phyloP scores from a whole-genome alignment of 1,284 basidiomycete species.

The Xanthoconium separans region DNA sequence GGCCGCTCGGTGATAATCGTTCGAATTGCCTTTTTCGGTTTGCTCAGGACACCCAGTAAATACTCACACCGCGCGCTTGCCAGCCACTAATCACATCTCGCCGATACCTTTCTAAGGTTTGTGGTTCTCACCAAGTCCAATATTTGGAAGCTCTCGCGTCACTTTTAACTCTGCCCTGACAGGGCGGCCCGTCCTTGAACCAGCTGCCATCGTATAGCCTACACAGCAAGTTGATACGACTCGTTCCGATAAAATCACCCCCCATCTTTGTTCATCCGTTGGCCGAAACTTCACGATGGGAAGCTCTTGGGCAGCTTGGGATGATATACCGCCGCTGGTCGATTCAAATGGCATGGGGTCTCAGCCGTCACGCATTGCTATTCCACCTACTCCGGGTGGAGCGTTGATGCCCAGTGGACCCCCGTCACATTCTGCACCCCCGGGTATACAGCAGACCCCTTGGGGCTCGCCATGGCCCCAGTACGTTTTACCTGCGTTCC shows the following conservation, averaged over 20 bases:
- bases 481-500: constrained; percentile 8
- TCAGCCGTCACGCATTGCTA: constrained; percentile 5
- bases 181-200: background rate
- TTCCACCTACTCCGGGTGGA: constrained; percentile 30
- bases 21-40: constrained; percentile 13
- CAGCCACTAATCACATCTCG: background rate
- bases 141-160: background rate
- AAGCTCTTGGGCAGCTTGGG: constrained; percentile 17
- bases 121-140: background rate
- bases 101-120: background rate
- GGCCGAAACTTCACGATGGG: constrained; percentile 17
- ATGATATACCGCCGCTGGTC: constrained; percentile 28
- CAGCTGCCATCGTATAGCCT: constrained; percentile 10
- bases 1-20: background rate
- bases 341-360: constrained; percentile 14
- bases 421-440: constrained; percentile 8
- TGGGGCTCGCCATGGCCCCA: constrained; percentile 19
- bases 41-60: constrained; percentile 9
- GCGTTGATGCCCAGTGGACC: constrained; percentile 11
- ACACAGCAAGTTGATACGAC: constrained; percentile 23
- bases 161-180: background rate
- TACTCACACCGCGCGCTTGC: constrained; percentile 4
- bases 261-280: background rate
- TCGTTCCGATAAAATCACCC: constrained; percentile 20
- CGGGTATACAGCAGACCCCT: constrained; percentile 6